Evolutionary conservation across 192 early-diverging fungal genomes (phyloP).

Genomic region (Dissophora ornata): DNA sequence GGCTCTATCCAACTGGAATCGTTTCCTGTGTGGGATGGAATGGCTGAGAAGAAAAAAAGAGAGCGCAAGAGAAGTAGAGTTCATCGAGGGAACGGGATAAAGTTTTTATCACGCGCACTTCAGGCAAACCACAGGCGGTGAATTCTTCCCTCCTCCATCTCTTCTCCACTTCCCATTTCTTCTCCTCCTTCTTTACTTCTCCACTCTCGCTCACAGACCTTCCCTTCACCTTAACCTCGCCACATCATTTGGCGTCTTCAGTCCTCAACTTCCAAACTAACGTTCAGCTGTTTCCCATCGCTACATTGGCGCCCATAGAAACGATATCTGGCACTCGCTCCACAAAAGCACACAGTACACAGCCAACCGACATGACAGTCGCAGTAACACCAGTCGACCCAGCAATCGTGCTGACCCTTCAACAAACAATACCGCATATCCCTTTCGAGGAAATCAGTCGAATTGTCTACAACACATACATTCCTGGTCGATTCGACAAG

Average conservation of each 20-base stretch:
- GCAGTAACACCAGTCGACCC: slow-evolving; percentile 32
- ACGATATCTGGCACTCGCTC: too few species aligned
- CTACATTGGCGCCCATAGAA: too few species aligned
- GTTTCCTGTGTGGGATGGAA: slow-evolving; percentile 1
- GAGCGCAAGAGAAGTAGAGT: background rate
- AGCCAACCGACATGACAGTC: slow-evolving; percentile 25
- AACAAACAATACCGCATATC: slow-evolving; percentile 23
- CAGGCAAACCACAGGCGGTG: too few species aligned
- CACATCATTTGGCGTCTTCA: background rate
- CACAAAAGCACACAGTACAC: slow-evolving; percentile 13
- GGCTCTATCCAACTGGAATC: background rate
- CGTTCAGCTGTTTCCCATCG: too few species aligned
- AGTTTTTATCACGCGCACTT: background rate
- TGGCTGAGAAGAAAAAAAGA: background rate
- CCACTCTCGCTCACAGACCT: background rate
- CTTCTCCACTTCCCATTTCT: background rate
- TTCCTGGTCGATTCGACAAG: slow-evolving; percentile 31
- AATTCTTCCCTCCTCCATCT: too few species aligned
- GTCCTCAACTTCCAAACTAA: too few species aligned
- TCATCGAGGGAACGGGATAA: too few species aligned
- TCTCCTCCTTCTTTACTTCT: background rate
- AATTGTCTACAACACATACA: slow-evolving; percentile 20
- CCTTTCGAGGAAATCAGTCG: slow-evolving; percentile 37
- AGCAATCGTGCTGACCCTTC: slow-evolving; percentile 16
- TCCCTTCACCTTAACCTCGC: slow-evolving; percentile 7